Percentiles rank a stretch among this genome's conserved stretches.
Evolutionary conservation across 2,329 filamentous ascomycete species (phyloP).

Genomic region (Penicillium sp.): DNA sequence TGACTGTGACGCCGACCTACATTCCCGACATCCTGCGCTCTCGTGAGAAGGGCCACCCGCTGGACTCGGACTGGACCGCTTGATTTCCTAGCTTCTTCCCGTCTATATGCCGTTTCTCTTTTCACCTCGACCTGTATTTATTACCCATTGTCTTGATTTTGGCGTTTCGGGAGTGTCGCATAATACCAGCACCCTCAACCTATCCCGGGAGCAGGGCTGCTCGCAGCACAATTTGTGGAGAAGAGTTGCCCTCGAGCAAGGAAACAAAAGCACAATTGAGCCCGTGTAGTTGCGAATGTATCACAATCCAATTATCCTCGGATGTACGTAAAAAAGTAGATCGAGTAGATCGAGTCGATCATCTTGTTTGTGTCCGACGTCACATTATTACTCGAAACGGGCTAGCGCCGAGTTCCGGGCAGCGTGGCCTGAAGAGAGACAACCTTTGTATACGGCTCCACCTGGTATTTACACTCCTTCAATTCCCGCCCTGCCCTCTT

Average conservation of each 20-base stretch:
- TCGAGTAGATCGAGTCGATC: slow-evolving; percentile 4
- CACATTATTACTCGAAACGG: slow-evolving; percentile 27
- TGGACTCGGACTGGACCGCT: slow-evolving; percentile 47
- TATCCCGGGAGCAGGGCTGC: slow-evolving; percentile 15
- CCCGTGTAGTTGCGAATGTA: slow-evolving; percentile 15
- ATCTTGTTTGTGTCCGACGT: slow-evolving; percentile 19
- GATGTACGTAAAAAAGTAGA: background rate
- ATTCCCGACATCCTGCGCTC: slow-evolving; percentile 33
- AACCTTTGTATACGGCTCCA: slow-evolving; percentile 24
- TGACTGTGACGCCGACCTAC: slow-evolving; percentile 37
- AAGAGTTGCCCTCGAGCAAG: slow-evolving; percentile 4
- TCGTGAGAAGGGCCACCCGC: slow-evolving; percentile 41
- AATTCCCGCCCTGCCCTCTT: background rate
- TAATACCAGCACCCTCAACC: slow-evolving; percentile 27
- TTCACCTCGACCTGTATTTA: slow-evolving; percentile 33
- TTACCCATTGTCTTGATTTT: slow-evolving; percentile 29
- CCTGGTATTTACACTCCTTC: slow-evolving; percentile 16
- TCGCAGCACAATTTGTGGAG: slow-evolving; percentile 16
- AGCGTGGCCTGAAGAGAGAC: slow-evolving; percentile 42
- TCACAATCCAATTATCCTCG: slow-evolving; percentile 12
- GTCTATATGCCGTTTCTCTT: slow-evolving; percentile 12
- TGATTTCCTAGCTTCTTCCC: slow-evolving; percentile 15
- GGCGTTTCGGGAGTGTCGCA: slow-evolving; percentile 33
- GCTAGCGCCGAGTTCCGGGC: slow-evolving; percentile 35
- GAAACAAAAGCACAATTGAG: slow-evolving; percentile 20